phyloP scores from a whole-genome alignment of 1,284 basidiomycete genomes.

The Gomphus bonarii region DNA sequence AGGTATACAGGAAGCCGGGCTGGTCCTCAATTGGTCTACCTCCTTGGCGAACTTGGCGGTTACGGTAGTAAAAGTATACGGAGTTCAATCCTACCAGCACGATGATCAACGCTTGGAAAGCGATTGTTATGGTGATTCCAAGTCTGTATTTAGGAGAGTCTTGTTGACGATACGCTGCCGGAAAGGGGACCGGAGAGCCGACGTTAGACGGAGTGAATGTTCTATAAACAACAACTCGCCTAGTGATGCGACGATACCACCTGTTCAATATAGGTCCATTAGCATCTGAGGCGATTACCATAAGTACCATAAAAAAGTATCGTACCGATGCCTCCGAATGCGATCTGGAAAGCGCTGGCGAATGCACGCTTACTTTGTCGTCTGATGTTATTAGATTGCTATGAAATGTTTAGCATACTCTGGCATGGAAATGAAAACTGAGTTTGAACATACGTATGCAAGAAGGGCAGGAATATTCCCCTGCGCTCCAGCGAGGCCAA shows the following conservation, averaged over 20 bases:
- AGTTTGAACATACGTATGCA: conserved; percentile 5
- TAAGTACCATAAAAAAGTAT: not conserved
- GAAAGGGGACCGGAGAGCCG: not conserved
- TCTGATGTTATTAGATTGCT: conserved; percentile 12
- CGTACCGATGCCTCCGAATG: conserved; percentile 8
- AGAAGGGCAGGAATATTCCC: conserved; percentile 9
- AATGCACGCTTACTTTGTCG: conserved; percentile 10
- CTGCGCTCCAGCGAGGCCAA: conserved; percentile 9
- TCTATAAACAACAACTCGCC: not conserved
- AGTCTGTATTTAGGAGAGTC: conserved; percentile 6
- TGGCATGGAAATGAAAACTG: not conserved
- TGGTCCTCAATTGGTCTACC: conserved; percentile 4
- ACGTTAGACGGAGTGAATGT: not conserved
- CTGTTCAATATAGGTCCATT: not conserved
- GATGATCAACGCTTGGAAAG: conserved; percentile 6
- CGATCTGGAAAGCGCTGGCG: conserved; percentile 8
- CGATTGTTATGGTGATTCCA: conserved; percentile 7
- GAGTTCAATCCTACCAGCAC: conserved; percentile 6
- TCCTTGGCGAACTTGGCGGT: conserved; percentile 5
- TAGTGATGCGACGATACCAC: conserved; percentile 9
- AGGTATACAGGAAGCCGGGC: conserved; percentile 8
- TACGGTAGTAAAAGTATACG: conserved; percentile 6
- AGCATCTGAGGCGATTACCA: not conserved
- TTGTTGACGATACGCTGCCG: conserved; percentile 9
- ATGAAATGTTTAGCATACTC: not conserved